phyloP scores from a whole-genome alignment of 2,329 filamentous ascomycete genomes.

The Drechmeria coniospora region DNA sequence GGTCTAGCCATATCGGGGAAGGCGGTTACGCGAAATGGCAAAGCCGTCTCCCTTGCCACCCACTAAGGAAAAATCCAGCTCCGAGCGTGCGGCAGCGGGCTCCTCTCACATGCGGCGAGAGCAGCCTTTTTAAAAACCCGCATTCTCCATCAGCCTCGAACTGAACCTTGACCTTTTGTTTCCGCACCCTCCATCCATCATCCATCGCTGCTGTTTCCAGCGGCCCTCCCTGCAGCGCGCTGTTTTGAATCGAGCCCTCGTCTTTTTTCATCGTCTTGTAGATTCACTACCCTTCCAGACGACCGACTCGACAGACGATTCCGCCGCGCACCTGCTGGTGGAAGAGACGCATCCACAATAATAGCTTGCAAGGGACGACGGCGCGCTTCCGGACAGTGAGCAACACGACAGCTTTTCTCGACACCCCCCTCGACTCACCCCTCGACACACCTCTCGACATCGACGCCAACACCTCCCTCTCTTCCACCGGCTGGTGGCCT shows the following conservation, averaged over 20 bases:
- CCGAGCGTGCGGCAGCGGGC: conserved; percentile 1
- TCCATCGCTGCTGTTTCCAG: conserved; percentile 1
- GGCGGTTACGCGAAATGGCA: conserved; percentile 2
- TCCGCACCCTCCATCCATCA: no score
- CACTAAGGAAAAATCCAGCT: not conserved
- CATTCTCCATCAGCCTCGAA: no score
- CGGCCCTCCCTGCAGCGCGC: not conserved
- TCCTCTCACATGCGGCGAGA: conserved; percentile 1
- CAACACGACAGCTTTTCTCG: not conserved
- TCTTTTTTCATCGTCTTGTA: not conserved
- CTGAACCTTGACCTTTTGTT: no score
- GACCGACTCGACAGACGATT: not conserved
- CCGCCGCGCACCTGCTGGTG: no score
- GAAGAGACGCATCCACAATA: no score
- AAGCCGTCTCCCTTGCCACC: conserved; percentile 2
- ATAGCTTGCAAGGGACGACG: no score
- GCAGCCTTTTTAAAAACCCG: not conserved
- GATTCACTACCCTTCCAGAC: not conserved
- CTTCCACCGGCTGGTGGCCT: no score
- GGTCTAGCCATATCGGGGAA: conserved; percentile 1
- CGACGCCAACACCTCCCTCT: no score
- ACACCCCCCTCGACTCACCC: not conserved
- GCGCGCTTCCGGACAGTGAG: not conserved
- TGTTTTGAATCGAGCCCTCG: no score
- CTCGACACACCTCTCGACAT: no score